Evolutionary conservation across 331 rosid species (phyloP).

Genomic region (Pyrus hybrid): DNA sequence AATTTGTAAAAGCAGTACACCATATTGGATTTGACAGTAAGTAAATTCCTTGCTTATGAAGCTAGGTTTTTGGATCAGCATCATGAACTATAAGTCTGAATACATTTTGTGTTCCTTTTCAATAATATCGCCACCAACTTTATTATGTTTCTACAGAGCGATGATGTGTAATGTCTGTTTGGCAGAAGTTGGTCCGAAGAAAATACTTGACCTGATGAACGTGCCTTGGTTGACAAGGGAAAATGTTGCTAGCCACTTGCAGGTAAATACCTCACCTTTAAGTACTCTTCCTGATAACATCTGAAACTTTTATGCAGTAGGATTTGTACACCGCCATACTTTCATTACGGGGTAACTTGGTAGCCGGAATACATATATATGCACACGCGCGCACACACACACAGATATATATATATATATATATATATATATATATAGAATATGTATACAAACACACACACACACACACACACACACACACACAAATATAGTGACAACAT

Average conservation of each 20-base stretch:
- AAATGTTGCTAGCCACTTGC: slow-evolving; percentile 98
- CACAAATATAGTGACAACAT: background rate
- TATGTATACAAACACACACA: too few species aligned
- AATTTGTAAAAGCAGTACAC: slow-evolving; percentile 92
- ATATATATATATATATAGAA: too few species aligned
- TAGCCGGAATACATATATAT: background rate
- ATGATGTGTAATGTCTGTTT: slow-evolving; percentile 48
- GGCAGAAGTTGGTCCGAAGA: slow-evolving; percentile 98
- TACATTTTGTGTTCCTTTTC: background rate
- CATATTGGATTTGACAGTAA: slow-evolving; percentile 94
- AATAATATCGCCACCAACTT: slow-evolving; percentile 24
- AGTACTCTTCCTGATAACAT: slow-evolving; percentile 1
- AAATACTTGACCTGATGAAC: slow-evolving; percentile 88
- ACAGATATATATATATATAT: too few species aligned
- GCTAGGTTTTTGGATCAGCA: slow-evolving; percentile 2
- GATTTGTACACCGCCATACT: background rate
- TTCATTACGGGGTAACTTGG: background rate
- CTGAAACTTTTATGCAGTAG: background rate
- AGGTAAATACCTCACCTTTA: slow-evolving; percentile 37
- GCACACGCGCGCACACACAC: too few species aligned
- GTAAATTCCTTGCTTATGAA: slow-evolving; percentile 17
- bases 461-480: background rate
- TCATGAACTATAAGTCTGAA: background rate
- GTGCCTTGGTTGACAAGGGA: slow-evolving; percentile 91
- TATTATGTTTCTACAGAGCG: slow-evolving; percentile 23